Evolutionary conservation across 2,329 filamentous ascomycete genomes (phyloP), one percentile per base, ranked within the genome.

Genomic region (Apiospora sp.): DNA sequence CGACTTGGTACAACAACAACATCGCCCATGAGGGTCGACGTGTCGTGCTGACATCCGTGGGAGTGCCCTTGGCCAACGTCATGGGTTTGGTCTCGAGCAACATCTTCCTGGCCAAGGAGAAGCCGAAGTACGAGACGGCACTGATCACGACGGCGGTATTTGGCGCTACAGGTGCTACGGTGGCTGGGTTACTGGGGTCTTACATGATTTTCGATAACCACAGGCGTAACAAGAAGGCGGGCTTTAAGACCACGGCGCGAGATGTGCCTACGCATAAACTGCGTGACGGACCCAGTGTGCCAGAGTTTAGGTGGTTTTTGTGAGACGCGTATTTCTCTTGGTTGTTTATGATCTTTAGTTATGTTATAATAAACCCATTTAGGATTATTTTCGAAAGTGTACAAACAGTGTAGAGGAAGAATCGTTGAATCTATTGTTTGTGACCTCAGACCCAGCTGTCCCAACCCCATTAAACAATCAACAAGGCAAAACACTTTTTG

Each of bases 1-100:
- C 79, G 61, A 81, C 81, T 76, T 92, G 91, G 91, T 95, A 94
- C 83, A 95, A 94, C 83, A 95, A 95, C 85, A 95, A 96, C 80
- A 89, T 94, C 72, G 92, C 93, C 0, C 89, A 95, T 77, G 93
- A 95, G 81, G 91, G 92, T 72, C 89, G 90, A 48, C 91, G 93
- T 67, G 87, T 94, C 7, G 86, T 91, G 0, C 84, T 94, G 16
- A 94, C 93, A 0, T 91, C 90, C 41, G 87, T 95, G n/a, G 92
- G 91, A 34, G 92, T 95, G 0, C 93, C 93, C 0, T 80, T 94
- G 8, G 93, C 93, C 4, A 95, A 95, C 75, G 80, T 94, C 48
- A 95, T 95, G 91, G 92, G 92, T 3, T 83, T 94, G 0, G 90
- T 94, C 0, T 86, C 86, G 37, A 90, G 88, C 74, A 93, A 94